phyloP scores from a whole-genome alignment of 2,329 filamentous ascomycete genomes.

The Diaporthe sp. region DNA sequence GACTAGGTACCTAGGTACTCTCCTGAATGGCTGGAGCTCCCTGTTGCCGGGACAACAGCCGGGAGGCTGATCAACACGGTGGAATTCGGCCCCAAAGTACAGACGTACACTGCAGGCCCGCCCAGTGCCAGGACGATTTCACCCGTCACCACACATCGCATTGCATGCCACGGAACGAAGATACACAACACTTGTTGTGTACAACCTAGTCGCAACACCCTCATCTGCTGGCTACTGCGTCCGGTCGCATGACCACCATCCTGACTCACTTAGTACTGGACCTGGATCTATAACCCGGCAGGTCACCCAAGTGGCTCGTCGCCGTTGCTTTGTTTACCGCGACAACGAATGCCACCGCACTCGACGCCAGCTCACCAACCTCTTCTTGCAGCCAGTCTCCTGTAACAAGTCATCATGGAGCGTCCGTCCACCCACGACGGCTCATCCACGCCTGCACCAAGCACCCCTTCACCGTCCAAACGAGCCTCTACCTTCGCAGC shows the following conservation, averaged over 20 bases:
- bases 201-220: not conserved
- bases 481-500: constrained; percentile 8
- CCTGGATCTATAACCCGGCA: not conserved
- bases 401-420: constrained; percentile 26
- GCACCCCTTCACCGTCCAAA: constrained; percentile 28
- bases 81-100: not conserved
- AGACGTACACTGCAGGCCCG: not conserved
- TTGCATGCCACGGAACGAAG: not conserved
- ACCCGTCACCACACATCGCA: not conserved
- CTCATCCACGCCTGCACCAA: constrained; percentile 31
- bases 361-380: not conserved
- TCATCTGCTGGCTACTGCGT: not conserved
- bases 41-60: constrained; percentile 28
- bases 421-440: constrained; percentile 25
- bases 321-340: constrained; percentile 8
- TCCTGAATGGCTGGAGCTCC: not conserved
- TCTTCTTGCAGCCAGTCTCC: not conserved
- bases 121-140: not conserved
- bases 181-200: constrained; percentile 8
- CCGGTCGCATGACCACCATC: not conserved
- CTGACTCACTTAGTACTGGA: not conserved
- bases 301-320: not conserved
- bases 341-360: not conserved
- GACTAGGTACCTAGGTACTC: not conserved
- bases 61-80: not conserved